Evolutionary conservation across 331 rosid genomes (phyloP).

Genomic region (Quercus tomentella): DNA sequence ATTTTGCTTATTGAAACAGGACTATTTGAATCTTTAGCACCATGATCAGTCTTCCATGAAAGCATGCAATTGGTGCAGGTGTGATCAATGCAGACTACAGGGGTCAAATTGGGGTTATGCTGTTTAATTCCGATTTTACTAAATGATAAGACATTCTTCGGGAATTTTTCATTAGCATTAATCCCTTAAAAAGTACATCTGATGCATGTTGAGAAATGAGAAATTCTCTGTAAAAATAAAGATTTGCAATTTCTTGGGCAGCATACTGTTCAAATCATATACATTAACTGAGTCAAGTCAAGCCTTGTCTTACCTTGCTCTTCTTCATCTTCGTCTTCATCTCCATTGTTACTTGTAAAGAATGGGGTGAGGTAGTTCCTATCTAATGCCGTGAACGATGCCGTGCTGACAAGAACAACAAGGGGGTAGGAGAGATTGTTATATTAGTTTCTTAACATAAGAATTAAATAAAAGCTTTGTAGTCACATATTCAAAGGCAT

Average conservation of each 20-base stretch:
- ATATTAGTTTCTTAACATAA: constrained; percentile 2
- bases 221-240: neutral
- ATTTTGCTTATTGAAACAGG: neutral
- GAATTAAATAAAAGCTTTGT: neutral
- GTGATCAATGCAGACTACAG: neutral
- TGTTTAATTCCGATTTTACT: neutral
- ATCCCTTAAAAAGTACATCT: neutral
- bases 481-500: constrained; percentile 7
- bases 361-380: constrained; percentile 90
- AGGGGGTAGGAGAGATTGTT: neutral
- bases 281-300: neutral
- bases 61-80: neutral
- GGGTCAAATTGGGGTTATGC: neutral
- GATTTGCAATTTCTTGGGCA: constrained; percentile 2
- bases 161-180: neutral
- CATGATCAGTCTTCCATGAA: neutral
- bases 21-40: neutral
- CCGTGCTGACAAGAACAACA: constrained; percentile 50
- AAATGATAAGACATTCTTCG: neutral
- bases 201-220: neutral
- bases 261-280: neutral
- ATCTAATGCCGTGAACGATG: constrained; percentile 77
- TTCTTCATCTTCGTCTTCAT: constrained; percentile 44
- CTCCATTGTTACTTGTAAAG: constrained; percentile 88
- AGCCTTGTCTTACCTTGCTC: constrained; percentile 45